Evolutionary conservation across 495 filamentous ascomycete species (phyloP).

Genomic region (Penicillium canariense): DNA sequence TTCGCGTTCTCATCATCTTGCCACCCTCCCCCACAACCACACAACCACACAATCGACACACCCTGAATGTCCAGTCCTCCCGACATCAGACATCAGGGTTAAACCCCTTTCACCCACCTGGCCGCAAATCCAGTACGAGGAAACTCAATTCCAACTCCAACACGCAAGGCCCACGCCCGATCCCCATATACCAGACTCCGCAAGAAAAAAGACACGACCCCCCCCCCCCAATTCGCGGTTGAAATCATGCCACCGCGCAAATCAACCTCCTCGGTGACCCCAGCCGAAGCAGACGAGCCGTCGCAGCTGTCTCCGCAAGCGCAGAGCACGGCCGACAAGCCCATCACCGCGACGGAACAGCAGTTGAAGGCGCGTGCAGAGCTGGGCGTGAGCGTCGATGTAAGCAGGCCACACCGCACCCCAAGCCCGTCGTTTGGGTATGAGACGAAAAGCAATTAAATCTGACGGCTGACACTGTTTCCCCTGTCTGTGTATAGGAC

Average conservation of each 20-base stretch:
- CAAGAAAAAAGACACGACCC: background rate
- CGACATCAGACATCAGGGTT: background rate
- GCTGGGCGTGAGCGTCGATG: conserved; percentile 43
- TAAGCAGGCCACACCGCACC: conserved; percentile 14
- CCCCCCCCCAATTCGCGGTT: background rate
- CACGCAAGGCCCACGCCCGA: background rate
- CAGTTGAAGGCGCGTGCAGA: conserved; percentile 47
- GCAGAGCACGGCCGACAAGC: conserved; percentile 23
- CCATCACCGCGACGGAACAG: conserved; percentile 45
- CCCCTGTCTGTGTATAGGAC: conserved; percentile 68
- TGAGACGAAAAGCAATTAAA: background rate
- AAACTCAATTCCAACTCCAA: background rate
- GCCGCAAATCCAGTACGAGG: background rate
- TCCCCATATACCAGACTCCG: background rate
- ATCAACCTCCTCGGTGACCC: conserved; percentile 33
- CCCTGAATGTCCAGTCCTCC: background rate
- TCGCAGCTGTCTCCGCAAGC: conserved; percentile 17
- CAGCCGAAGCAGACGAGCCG: conserved; percentile 26
- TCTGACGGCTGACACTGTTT: background rate
- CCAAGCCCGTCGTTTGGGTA: background rate
- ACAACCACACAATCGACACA: background rate
- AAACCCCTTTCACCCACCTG: background rate
- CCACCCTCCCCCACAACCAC: conserved; percentile 7
- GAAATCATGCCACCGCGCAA: conserved; percentile 37
- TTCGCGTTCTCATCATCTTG: conserved; percentile 22